Conservation (phyloP, 2,329 filamentous ascomycete species). For the Aspergillus latus region DNA sequence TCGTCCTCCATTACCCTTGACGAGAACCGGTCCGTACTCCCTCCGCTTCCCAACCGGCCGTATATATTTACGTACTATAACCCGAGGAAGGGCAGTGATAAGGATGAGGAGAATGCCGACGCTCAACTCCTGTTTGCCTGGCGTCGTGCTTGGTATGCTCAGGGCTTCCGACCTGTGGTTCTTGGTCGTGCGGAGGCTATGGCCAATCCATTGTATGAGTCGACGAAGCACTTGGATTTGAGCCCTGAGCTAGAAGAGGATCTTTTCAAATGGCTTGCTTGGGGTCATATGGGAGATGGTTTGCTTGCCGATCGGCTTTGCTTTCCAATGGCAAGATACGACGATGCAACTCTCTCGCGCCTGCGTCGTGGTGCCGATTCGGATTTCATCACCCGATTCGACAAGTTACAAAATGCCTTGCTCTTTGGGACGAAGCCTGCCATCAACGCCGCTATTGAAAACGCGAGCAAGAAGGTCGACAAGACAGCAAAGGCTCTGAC, state of each 20-base stretch:
- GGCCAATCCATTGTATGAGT: slow-evolving; percentile 74
- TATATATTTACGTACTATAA: slow-evolving; percentile 93
- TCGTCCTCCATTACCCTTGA: slow-evolving; percentile 77
- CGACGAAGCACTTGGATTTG: slow-evolving; percentile 62
- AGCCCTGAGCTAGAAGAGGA: slow-evolving; percentile 65
- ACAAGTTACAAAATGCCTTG: slow-evolving; percentile 68
- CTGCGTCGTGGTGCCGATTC: slow-evolving; percentile 76
- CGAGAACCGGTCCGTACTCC: slow-evolving; percentile 78
- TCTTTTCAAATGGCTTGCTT: slow-evolving; percentile 83
- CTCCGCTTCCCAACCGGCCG: slow-evolving; percentile 68
- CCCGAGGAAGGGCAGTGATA: slow-evolving; percentile 61
- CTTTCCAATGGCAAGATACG: slow-evolving; percentile 76
- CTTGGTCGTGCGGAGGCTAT: slow-evolving; percentile 76
- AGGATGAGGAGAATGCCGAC: slow-evolving; percentile 69
- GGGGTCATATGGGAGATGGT: slow-evolving; percentile 86
- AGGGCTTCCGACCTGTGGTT: slow-evolving; percentile 84
- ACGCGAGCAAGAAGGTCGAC: slow-evolving; percentile 54
- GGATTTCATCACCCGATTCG: slow-evolving; percentile 67
- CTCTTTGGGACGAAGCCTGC: slow-evolving; percentile 68
- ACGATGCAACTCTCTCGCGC: slow-evolving; percentile 70
- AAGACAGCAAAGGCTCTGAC: slow-evolving; percentile 63
- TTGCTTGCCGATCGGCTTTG: slow-evolving; percentile 76
- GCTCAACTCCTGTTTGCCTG: slow-evolving; percentile 78
- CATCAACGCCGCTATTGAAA: slow-evolving; percentile 8
- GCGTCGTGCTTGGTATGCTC: slow-evolving; percentile 92